Base-by-base conservation (phyloP, 257 asterid genomes). In the Nyctanthes arbortristis region DNA sequence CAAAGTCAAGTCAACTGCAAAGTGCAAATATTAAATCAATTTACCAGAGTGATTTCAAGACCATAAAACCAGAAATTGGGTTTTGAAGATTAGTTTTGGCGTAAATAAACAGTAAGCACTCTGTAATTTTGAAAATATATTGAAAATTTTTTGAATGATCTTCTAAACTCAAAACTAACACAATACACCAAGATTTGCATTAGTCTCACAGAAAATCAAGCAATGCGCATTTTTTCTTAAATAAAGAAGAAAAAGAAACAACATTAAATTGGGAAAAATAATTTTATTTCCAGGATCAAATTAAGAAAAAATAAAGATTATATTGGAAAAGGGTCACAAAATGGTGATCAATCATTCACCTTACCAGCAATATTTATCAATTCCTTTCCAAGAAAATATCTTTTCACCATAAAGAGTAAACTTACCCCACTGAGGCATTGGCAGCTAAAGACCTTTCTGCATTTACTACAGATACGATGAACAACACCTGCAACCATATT, bases 401-500 rank as follows among this genome's bases (percentile, higher is more conserved):
- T 18, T 49, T 47, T 47, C 20, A 54, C 39, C 20, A 27, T 75
- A 47, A 31, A 69, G 27, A 31, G 4, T 13, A 52, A 66, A 68
- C 79, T 55, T 77, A 87, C 95, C 88, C 81, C 16, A 4, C 45
- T n/a, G 85, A 71, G 63, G 68, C 79, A 71, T 77, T 81, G 71
- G 70, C 64, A 32, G 83, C 47, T 70, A 75, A 68, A 32, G 75
- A 73, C 73, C 82, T 61, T 76, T 76, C 82, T 64, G 86, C 82
- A 58, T 70, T 74, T 61, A 79, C 91, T 55, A 54, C 52, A 27
- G 63, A 78, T 61, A 67, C 75, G 72, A 69, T 27, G 11, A 71
- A 70, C 33, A 82, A 54, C 13, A 80, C 80, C 95, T 90, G 89
- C 80, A 74, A 76, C 66, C 29, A 58, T 33, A 40, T 58, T 70